phyloP scores from a whole-genome alignment of 2,329 filamentous ascomycete genomes.

The Sporothrix brunneoviolacea region DNA sequence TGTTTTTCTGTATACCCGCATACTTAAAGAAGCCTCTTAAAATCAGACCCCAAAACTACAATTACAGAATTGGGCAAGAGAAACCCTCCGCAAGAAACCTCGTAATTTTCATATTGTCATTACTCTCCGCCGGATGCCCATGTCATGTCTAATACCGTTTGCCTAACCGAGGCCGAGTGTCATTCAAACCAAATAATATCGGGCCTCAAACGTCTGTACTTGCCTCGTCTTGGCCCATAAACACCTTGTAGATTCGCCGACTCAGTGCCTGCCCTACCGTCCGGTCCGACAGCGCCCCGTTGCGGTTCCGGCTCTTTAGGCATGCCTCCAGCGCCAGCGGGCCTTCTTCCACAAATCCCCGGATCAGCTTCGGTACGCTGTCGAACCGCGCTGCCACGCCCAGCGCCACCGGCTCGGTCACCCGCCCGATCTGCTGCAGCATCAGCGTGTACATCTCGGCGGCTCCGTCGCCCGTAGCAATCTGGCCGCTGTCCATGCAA shows the following conservation, averaged over 20 bases:
- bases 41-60: too few relatives aligned
- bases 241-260: constrained; percentile 52
- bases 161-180: too few relatives aligned
- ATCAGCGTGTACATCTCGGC: constrained; percentile 66
- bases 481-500: constrained; percentile 74
- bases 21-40: too few relatives aligned
- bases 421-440: constrained; percentile 66
- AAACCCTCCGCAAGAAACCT: too few relatives aligned
- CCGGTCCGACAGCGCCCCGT: constrained; percentile 49
- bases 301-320: constrained; percentile 48
- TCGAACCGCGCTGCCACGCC: constrained; percentile 59
- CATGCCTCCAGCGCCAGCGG: constrained; percentile 57
- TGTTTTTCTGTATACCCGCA: too few relatives aligned
- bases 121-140: too few relatives aligned
- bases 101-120: too few relatives aligned
- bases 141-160: too few relatives aligned
- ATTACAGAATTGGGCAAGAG: too few relatives aligned
- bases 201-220: constrained; percentile 51
- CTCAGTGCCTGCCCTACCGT: constrained; percentile 53
- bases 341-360: constrained; percentile 51
- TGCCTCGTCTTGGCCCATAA: constrained; percentile 48
- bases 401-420: constrained; percentile 66
- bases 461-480: constrained; percentile 59
- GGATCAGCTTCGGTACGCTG: constrained; percentile 50
- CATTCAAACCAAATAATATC: too few relatives aligned